Conservation (phyloP, 2,329 filamentous ascomycete species). For the Cordyceps cateniannulata region DNA sequence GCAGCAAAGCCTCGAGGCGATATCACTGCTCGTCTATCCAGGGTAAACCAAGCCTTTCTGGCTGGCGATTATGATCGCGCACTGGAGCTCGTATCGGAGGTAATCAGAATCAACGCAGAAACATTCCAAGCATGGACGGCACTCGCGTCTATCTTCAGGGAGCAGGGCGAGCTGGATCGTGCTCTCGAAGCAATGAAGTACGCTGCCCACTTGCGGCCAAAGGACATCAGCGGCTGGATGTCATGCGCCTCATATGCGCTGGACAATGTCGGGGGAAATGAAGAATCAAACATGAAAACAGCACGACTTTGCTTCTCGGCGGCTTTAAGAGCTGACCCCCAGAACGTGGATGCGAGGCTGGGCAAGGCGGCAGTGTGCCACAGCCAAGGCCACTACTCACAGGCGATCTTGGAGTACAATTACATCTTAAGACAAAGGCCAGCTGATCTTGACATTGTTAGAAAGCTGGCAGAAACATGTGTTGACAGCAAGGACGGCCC, state of each 20-base stretch:
- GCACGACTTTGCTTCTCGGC: constrained; percentile 54
- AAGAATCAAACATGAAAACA: constrained; percentile 44
- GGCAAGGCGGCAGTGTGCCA: constrained; percentile 54
- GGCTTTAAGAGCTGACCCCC: constrained; percentile 51
- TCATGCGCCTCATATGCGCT: constrained; percentile 51
- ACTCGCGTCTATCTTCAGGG: constrained; percentile 53
- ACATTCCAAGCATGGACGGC: constrained; percentile 60
- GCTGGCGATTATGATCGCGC: constrained; percentile 54
- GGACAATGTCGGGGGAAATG: constrained; percentile 39
- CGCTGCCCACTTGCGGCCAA: constrained; percentile 56
- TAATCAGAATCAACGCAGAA: constrained; percentile 63
- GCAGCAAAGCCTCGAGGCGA: constrained; percentile 63
- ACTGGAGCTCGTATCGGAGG: constrained; percentile 51
- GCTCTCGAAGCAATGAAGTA: constrained; percentile 55
- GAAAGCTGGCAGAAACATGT: constrained; percentile 51
- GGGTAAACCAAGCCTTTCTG: constrained; percentile 63
- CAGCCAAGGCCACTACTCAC: constrained; percentile 43
- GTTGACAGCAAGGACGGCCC: constrained; percentile 45
- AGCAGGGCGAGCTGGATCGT: constrained; percentile 50
- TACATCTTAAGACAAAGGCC: constrained; percentile 45
- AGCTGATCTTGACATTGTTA: constrained; percentile 47
- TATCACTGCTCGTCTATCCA: constrained; percentile 60
- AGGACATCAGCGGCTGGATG: constrained; percentile 54
- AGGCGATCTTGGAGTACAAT: constrained; percentile 52
- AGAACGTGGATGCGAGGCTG: constrained; percentile 50